Base-by-base conservation (phyloP, 441 rosid genomes). In the Mallotus repandus region DNA sequence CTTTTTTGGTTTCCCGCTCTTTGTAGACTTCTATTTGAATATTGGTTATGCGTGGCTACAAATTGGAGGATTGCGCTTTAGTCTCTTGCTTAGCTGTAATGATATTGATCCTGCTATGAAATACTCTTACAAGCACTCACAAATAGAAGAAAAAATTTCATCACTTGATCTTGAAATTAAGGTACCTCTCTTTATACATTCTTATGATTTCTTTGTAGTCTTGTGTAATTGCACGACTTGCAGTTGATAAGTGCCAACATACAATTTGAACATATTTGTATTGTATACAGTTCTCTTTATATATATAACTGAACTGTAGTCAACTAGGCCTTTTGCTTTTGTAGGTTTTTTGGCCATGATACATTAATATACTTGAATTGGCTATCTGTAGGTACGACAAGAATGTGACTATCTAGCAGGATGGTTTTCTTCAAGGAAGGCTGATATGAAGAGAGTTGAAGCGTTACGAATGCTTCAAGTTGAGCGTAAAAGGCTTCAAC, bases 361-460 rank as follows among this genome's bases (percentile, higher is more conserved):
- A 32, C 64, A 1, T 66, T 35, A 19, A 46, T 46, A 14, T 2
- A 45, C 18, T 18, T 66, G 18, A 54, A 29, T 25, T 25, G 29
- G 29, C 29, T 25, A 25, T 49, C 70, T 77, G 53, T 78, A 96
- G 99, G 96, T 93, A 64, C 94, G 94, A 50, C 79, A 82, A 80
- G 92, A 96, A 84, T 90, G 97, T 77, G 83, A 88, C 72, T 84
- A 89, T 82, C 76, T 92, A 58, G 88, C 93, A 61, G 99, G 98
- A 77, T 72, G 83, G 81, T 80, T 74, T 63, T 83, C 83, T 38
- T 77, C 87, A 43, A 86, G 80, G 69, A 79, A 74, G 75, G 79
- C 79, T 81, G 84, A 88, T 71, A 75, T 81, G 68, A 84, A 81
- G 72, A 85, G 79, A 74, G 74, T 76, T 65, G 81, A 77, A 48